phyloP scores from a whole-genome alignment of 257 asterid genomes.

The Buddleja alternifolia region DNA sequence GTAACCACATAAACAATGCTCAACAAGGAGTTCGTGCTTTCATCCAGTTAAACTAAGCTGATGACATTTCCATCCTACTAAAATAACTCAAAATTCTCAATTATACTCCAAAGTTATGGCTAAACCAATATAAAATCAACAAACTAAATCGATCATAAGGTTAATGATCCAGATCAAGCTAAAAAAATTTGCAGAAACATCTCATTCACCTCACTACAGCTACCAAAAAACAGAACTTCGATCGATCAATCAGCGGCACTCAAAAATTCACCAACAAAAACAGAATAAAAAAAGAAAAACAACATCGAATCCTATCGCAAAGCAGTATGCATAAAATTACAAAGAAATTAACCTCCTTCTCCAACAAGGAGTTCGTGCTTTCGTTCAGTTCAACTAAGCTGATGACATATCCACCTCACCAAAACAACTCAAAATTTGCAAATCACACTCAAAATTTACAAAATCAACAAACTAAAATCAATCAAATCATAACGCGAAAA shows the following conservation, averaged over 20 bases:
- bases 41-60: slow-evolving; percentile 33
- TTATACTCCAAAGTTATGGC: too few species aligned
- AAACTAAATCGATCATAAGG: slow-evolving; percentile 13
- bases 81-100: too few species aligned
- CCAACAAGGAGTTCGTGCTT: slow-evolving; percentile 10
- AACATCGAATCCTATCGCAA: slow-evolving; percentile 16
- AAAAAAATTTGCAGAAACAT: slow-evolving; percentile 23
- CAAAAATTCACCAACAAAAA: neutral
- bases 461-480: slow-evolving; percentile 3
- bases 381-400: slow-evolving; percentile 32
- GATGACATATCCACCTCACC: too few species aligned
- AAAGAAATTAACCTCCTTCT: too few species aligned
- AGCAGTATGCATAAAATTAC: neutral
- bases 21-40: slow-evolving; percentile 9
- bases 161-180: slow-evolving; percentile 39
- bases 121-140: neutral
- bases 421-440: too few species aligned
- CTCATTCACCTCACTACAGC: slow-evolving; percentile 17
- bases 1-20: neutral
- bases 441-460: too few species aligned
- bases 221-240: neutral
- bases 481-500: slow-evolving; percentile 15
- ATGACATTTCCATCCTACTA: too few species aligned
- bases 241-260: slow-evolving; percentile 16
- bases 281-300: neutral